phyloP scores from a whole-genome alignment of 306 rosid species.

The Ochetophila trinervis region DNA sequence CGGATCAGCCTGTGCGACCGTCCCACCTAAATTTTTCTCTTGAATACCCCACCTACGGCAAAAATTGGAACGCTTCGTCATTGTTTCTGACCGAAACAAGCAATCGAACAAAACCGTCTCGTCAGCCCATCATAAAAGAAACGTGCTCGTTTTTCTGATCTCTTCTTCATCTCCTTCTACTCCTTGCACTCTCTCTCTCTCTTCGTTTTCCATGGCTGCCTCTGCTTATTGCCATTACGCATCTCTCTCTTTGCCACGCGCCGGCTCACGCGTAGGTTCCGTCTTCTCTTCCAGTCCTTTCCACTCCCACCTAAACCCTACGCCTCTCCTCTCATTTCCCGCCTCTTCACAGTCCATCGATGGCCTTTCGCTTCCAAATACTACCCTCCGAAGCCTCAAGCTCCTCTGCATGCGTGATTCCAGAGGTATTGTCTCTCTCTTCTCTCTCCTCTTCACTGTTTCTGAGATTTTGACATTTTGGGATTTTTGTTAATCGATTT shows the following conservation, averaged over 20 bases:
- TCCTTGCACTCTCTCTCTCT: background rate
- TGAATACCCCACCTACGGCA: too few relatives aligned
- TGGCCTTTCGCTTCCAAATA: slow-evolving; percentile 28
- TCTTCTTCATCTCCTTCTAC: background rate
- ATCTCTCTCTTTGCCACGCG: slow-evolving; percentile 30
- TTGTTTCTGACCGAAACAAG: too few relatives aligned
- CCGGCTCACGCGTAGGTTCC: slow-evolving; percentile 18
- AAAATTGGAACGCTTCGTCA: too few relatives aligned
- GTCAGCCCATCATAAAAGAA: too few relatives aligned
- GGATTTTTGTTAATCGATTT: background rate
- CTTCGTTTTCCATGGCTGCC: slow-evolving; percentile 23
- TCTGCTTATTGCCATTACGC: slow-evolving; percentile 17
- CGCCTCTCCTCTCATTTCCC: slow-evolving; percentile 31
- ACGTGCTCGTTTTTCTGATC: background rate
- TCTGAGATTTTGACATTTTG: background rate
- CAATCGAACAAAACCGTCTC: too few relatives aligned
- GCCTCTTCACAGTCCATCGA: slow-evolving; percentile 23
- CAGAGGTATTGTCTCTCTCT: slow-evolving; percentile 36
- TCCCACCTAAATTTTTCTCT: too few relatives aligned
- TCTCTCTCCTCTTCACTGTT: background rate
- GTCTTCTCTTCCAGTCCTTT: background rate
- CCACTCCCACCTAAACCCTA: slow-evolving; percentile 14
- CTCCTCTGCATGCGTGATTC: slow-evolving; percentile 37
- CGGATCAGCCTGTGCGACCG: too few relatives aligned
- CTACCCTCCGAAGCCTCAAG: slow-evolving; percentile 26